Evolutionary conservation across 352 stramenopile species (phyloP), one percentile per base, ranked within the genome.

Genomic region (Thraustochytrium striatum): DNA sequence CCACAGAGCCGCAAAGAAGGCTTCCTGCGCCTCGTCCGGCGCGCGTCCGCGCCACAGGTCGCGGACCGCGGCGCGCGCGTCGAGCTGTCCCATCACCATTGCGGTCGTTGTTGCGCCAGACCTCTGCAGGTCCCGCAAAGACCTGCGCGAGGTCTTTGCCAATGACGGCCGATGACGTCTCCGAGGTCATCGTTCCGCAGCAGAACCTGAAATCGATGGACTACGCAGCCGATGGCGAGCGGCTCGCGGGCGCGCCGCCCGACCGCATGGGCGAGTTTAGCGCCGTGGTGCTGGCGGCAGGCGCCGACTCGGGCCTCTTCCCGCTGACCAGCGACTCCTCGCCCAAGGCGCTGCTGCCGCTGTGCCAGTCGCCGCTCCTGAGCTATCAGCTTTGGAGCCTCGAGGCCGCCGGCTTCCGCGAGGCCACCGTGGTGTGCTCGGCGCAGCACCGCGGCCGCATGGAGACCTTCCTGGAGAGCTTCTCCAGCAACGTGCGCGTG

Each of bases 341-440:
- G 21, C 65, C 65, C 2, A 62, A 62, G 47, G 44, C 50, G 28
- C 65, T 75, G 32, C 50, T 75, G 3, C 65, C 65, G 65, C n/a
- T 75, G 21, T 39, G 32, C 11, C 65, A 75, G 41, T 38, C 43
- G 5, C 65, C 65, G 52, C 7, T 75, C 41, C 50, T 75, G 44
- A 61, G 39, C 44, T 75, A 75, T 25, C 65, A 72, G 39, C 39
- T 75, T 21, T 61, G 58, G 65, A 43, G 41, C 2, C 36, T 75
- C 7, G 65, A 75, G 30, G 52, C 65, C 41, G 65, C 65, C 41
- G 65, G 65, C 32, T 75, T 75, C 47, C 9, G 41, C 19, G 25
- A 61, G 19, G 65, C 25, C 1, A 61, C 68, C 16, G 41, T 75
- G 11, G 65, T 38, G 16, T 58, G 43, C 43, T 30, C 41, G 28